A percentile compares a stretch with the other conserved stretches of the same genome.
These are phyloP conservation scores for Geotrichum aggregatum DNA, from an alignment of 1,139 yeast species.

Conservation along the genomic window DNA sequence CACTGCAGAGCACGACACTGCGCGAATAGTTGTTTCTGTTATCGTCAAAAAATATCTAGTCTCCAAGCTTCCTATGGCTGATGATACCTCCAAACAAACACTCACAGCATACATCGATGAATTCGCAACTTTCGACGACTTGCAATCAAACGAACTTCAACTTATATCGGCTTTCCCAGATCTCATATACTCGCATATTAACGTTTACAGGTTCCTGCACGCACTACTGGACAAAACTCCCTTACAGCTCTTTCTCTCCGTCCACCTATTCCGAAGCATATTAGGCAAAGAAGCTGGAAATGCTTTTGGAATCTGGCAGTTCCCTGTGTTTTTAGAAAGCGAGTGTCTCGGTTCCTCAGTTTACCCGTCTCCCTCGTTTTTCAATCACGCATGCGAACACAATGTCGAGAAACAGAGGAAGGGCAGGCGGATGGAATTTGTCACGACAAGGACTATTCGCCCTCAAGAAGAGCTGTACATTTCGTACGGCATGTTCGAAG, in stretches of 20 bases:
- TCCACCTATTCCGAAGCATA: constrained; percentile 45
- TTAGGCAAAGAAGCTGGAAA: constrained; percentile 67
- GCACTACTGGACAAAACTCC: constrained; percentile 41
- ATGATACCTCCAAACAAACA: constrained; percentile 1
- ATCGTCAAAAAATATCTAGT: constrained; percentile 25
- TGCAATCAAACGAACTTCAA: constrained; percentile 55
- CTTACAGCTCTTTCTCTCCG: constrained; percentile 43
- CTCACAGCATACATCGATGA: constrained; percentile 4
- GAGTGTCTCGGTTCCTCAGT: constrained; percentile 68
- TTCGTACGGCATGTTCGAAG: constrained; percentile 54
- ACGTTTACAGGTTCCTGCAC: constrained; percentile 50
- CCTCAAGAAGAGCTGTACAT: constrained; percentile 56
- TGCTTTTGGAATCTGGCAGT: constrained; percentile 72
- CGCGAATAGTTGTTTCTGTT: constrained; percentile 39
- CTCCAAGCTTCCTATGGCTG: constrained; percentile 2
- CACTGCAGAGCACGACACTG: constrained; percentile 39
- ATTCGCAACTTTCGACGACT: constrained; percentile 38
- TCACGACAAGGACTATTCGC: constrained; percentile 37
- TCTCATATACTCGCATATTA: constrained; percentile 49
- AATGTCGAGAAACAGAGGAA: constrained; percentile 43
- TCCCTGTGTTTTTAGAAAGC: constrained; percentile 43
- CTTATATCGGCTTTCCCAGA: constrained; percentile 51
- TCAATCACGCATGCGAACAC: constrained; percentile 62
- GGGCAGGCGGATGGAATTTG: constrained; percentile 40
- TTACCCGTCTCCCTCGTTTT: constrained; percentile 63